Evolutionary conservation across 2,329 filamentous ascomycete species (phyloP).

Genomic region (Didymella lethalis): DNA sequence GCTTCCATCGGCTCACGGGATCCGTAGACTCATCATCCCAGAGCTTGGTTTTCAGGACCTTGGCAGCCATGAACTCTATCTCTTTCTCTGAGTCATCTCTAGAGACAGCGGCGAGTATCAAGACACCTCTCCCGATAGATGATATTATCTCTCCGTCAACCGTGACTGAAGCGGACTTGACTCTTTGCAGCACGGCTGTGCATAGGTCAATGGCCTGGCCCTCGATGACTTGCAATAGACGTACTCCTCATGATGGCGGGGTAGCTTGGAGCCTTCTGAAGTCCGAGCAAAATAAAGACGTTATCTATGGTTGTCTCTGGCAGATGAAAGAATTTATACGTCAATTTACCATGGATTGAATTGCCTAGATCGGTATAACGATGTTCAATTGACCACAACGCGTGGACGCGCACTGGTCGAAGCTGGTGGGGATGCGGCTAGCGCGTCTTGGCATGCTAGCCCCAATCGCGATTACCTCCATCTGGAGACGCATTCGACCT

Average conservation of each 20-base stretch:
- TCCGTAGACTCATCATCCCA: conserved; percentile 82
- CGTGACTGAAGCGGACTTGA: conserved; percentile 93
- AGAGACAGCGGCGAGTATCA: conserved; percentile 90
- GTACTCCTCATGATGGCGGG: conserved; percentile 37
- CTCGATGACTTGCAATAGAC: conserved; percentile 20
- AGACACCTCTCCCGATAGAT: conserved; percentile 85
- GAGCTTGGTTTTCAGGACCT: conserved; percentile 87
- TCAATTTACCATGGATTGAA: conserved; percentile 5
- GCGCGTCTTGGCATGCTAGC: conserved; percentile 38
- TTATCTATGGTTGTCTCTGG: neutral
- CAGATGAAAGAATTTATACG: conserved; percentile 1
- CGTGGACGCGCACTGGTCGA: conserved; percentile 21
- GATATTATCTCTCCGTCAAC: conserved; percentile 92
- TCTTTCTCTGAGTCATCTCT: conserved; percentile 91
- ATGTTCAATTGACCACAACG: conserved; percentile 10
- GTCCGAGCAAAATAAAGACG: no score
- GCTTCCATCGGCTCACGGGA: conserved; percentile 76
- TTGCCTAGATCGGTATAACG: conserved; percentile 11
- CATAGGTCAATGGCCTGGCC: conserved; percentile 23
- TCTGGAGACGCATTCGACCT: conserved; percentile 35
- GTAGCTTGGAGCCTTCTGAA: conserved; percentile 6
- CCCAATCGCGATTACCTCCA: conserved; percentile 34
- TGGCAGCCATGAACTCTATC: conserved; percentile 80
- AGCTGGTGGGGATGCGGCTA: conserved; percentile 18
- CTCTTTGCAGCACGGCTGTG: conserved; percentile 87